Evolutionary conservation across 768 basidiomycete species (phyloP).

Genomic region (Boletus eberwhitei): DNA sequence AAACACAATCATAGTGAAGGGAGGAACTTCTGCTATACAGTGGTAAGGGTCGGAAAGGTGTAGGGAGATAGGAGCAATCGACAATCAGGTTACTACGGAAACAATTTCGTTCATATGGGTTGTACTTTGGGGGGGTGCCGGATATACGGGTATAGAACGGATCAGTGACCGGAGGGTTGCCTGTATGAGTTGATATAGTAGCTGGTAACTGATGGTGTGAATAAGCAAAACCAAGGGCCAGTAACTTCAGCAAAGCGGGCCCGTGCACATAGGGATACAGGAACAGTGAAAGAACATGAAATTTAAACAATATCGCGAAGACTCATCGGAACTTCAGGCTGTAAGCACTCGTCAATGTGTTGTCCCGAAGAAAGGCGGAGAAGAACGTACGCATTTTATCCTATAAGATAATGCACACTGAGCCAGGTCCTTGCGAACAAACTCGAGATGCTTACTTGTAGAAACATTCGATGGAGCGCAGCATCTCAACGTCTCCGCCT

Average conservation of each 20-base stretch:
- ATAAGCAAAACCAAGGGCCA: conserved; percentile 33
- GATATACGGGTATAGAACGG: conserved; percentile 73
- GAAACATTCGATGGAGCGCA: conserved; percentile 97
- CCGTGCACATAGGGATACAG: conserved; percentile 81
- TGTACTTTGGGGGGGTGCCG: conserved; percentile 37
- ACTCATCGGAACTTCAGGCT: conserved; percentile 91
- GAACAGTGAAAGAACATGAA: conserved; percentile 44
- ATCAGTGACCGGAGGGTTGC: conserved; percentile 31
- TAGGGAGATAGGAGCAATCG: conserved; percentile 38
- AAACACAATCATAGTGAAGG: conserved; percentile 14
- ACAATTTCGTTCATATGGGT: conserved; percentile 49
- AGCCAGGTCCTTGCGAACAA: conserved; percentile 5
- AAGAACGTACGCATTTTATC: conserved; percentile 81
- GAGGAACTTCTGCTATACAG: conserved; percentile 61
- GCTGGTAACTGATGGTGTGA: conserved; percentile 42
- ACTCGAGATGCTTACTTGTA: conserved; percentile 65
- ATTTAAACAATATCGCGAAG: conserved; percentile 84
- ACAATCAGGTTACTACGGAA: conserved; percentile 47
- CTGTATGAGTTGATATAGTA: conserved; percentile 47
- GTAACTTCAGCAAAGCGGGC: conserved; percentile 35
- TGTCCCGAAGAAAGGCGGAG: background rate
- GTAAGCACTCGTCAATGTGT: conserved; percentile 25
- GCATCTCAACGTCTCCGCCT: conserved; percentile 97
- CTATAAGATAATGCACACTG: conserved; percentile 34
- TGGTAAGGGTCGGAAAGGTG: conserved; percentile 41